Evolutionary conservation across 805 yeast genomes (phyloP).

Genomic region (Wickerhamiella sorbophila): DNA sequence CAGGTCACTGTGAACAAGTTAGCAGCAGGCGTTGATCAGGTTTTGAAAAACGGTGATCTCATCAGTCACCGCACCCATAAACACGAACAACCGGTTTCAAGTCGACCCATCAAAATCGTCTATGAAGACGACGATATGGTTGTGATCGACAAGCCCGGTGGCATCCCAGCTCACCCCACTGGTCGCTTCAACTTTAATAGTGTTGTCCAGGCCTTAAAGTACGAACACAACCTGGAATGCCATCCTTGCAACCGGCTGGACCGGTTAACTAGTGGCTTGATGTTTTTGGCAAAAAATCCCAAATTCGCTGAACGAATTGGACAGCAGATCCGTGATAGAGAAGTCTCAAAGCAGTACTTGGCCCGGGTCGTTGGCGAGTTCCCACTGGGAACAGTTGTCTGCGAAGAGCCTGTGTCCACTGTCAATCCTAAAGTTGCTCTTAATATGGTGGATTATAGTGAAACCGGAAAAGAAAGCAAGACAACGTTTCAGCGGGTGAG

Average conservation of each 20-base stretch:
- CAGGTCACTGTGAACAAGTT: conserved; percentile 58
- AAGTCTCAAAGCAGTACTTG: conserved; percentile 66
- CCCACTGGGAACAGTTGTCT: conserved; percentile 40
- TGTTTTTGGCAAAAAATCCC: conserved; percentile 78
- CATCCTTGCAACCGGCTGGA: conserved; percentile 88
- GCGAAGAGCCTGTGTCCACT: conserved; percentile 56
- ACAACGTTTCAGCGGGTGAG: conserved; percentile 56
- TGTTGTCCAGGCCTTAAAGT: conserved; percentile 60
- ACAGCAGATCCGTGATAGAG: conserved; percentile 51
- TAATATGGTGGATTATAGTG: conserved; percentile 33
- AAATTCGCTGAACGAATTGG: conserved; percentile 65
- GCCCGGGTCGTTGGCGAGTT: conserved; percentile 84
- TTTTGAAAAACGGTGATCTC: conserved; percentile 68
- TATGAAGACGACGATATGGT: conserved; percentile 61
- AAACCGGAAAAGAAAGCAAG: conserved; percentile 43
- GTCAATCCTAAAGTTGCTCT: conserved; percentile 61
- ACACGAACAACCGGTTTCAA: conserved; percentile 79
- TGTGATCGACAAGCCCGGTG: conserved; percentile 86
- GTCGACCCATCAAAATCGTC: conserved; percentile 45
- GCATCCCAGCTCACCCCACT: conserved; percentile 92
- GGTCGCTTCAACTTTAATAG: conserved; percentile 73
- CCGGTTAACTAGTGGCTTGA: conserved; percentile 78
- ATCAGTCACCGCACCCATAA: conserved; percentile 68
- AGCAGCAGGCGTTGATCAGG: conserved; percentile 47
- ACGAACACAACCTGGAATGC: conserved; percentile 48